These are phyloP conservation scores for Pythium diclinum DNA, from an alignment of 352 stramenopile genomes.

Conservation along the genomic window DNA sequence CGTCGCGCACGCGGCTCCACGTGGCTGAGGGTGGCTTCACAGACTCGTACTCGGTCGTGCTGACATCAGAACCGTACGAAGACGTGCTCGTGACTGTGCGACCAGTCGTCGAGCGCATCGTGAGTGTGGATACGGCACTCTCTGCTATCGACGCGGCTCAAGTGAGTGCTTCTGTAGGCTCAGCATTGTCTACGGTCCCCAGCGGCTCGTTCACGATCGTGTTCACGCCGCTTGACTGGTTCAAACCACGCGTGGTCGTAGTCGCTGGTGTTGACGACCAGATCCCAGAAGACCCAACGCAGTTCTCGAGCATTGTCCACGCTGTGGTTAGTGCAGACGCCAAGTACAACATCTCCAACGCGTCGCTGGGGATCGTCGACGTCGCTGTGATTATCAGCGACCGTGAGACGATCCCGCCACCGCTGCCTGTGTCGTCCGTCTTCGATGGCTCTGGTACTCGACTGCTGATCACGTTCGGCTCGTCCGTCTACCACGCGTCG, in stretches of 20 bases:
- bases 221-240: slow-evolving; percentile 71
- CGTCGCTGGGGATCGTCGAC: slow-evolving; percentile 36
- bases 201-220: slow-evolving; percentile 37
- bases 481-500: slow-evolving; percentile 56
- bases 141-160: slow-evolving; percentile 25
- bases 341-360: slow-evolving; percentile 65
- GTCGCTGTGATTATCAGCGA: slow-evolving; percentile 61
- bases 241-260: slow-evolving; percentile 31
- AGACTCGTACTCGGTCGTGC: slow-evolving; percentile 57
- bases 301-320: slow-evolving; percentile 54
- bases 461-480: slow-evolving; percentile 61
- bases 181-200: background rate
- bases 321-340: slow-evolving; percentile 40
- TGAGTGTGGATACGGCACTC: slow-evolving; percentile 33
- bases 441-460: slow-evolving; percentile 57
- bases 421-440: slow-evolving; percentile 38
- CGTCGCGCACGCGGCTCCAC: slow-evolving; percentile 37
- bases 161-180: slow-evolving; percentile 11
- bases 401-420: slow-evolving; percentile 56
- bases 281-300: slow-evolving; percentile 54
- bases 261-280: slow-evolving; percentile 64
- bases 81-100: slow-evolving; percentile 46
- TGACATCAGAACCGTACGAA: slow-evolving; percentile 65
- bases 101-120: slow-evolving; percentile 42
- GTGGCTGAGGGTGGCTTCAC: slow-evolving; percentile 78